Conservation (phyloP, 148 eudicot genomes). For the Chenopodium formosanum region DNA sequence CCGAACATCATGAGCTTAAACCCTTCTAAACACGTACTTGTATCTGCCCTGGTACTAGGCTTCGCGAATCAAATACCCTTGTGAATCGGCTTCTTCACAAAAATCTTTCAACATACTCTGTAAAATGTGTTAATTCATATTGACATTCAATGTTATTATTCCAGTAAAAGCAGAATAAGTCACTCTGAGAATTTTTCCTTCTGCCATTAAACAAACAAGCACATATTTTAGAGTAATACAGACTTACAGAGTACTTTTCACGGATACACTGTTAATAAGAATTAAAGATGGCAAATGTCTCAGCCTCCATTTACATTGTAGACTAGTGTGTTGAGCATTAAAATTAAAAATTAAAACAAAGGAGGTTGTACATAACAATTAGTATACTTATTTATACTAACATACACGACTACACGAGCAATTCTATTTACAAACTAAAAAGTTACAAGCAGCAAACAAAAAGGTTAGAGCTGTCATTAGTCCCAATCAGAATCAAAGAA, state of each 20-base stretch:
- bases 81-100: too few relatives aligned
- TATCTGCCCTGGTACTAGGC: too few relatives aligned
- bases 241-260: not conserved
- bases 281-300: not conserved
- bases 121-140: too few relatives aligned
- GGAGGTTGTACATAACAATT: not conserved
- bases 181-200: too few relatives aligned
- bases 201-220: too few relatives aligned
- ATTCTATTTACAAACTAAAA: slow-evolving; percentile 23
- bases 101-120: too few relatives aligned
- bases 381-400: slow-evolving; percentile 8
- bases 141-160: too few relatives aligned
- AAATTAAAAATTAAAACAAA: not conserved
- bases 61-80: too few relatives aligned
- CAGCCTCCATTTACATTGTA: too few relatives aligned
- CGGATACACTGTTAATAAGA: not conserved
- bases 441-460: slow-evolving; percentile 21
- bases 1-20: too few relatives aligned
- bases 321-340: not conserved
- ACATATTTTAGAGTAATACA: too few relatives aligned
- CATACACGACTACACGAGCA: slow-evolving; percentile 9
- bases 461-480: slow-evolving; percentile 12
- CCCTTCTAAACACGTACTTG: too few relatives aligned
- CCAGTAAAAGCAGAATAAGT: not conserved
- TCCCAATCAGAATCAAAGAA: slow-evolving; percentile 72